These are phyloP conservation scores for Podosphaera xanthii DNA, from an alignment of 2,329 filamentous ascomycete species.

Conservation along the genomic window DNA sequence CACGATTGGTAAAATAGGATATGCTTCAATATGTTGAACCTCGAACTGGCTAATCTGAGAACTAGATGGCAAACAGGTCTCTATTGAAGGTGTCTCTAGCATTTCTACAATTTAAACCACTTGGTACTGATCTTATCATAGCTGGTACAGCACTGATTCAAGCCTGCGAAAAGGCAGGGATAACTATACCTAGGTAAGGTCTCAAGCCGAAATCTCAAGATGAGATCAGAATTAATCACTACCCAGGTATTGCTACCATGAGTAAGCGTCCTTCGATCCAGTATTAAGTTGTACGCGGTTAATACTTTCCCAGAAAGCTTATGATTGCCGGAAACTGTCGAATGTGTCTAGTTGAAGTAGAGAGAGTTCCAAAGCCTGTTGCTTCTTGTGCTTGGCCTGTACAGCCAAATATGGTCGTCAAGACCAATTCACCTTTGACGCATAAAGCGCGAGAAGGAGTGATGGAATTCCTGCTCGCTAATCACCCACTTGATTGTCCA, in stretches of 20 bases:
- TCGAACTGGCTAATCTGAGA: constrained; percentile 15
- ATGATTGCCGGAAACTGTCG: constrained; percentile 99
- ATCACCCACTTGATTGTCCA: constrained; percentile 87
- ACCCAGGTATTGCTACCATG: constrained; percentile 87
- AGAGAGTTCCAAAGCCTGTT: constrained; percentile 85
- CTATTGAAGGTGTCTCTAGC: constrained; percentile 58
- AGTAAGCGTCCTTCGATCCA: constrained; percentile 33
- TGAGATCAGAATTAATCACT: constrained; percentile 12
- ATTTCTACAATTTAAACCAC: constrained; percentile 6
- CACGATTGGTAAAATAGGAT: constrained; percentile 54
- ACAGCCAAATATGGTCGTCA: constrained; percentile 95
- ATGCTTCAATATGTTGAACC: constrained; percentile 3
- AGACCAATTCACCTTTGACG: constrained; percentile 85
- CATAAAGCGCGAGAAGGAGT: constrained; percentile 98
- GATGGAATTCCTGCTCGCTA: constrained; percentile 95
- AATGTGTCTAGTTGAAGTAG: constrained; percentile 98
- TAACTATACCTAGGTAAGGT: constrained; percentile 58
- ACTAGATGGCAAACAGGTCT: constrained; percentile 90
- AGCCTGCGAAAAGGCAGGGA: constrained; percentile 94
- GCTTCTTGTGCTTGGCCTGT: constrained; percentile 98
- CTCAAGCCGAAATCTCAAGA: not conserved
- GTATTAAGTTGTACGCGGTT: constrained; percentile 7
- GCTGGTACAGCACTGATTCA: constrained; percentile 94
- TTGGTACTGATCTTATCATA: constrained; percentile 24
- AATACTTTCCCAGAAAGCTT: constrained; percentile 45